phyloP scores from a whole-genome alignment of 768 basidiomycete genomes.

The Boletus vermiculosoides region DNA sequence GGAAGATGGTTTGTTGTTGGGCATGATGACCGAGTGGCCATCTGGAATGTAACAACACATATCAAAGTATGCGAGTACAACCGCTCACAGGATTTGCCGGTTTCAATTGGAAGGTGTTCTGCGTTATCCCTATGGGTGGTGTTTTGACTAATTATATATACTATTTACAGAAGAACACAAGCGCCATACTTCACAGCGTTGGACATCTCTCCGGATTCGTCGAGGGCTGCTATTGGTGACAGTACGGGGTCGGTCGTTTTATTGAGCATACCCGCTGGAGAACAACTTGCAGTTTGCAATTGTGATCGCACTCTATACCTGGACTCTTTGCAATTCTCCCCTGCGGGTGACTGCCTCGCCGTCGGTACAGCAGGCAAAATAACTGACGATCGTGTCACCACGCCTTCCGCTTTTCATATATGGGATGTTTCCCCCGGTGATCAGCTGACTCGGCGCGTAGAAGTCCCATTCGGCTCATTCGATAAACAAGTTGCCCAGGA shows the following conservation, averaged over 20 bases:
- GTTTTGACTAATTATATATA: not conserved
- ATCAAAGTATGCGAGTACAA: not conserved
- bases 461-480: constrained; percentile 2
- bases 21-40: not conserved
- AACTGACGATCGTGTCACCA: no score
- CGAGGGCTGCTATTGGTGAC: not conserved
- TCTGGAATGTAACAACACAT: not conserved
- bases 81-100: not conserved
- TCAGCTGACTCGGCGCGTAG: not conserved
- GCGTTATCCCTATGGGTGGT: no score
- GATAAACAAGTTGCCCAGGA: not conserved
- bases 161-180: not conserved
- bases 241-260: not conserved
- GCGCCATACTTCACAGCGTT: not conserved
- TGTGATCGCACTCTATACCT: not conserved
- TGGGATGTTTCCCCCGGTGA: not conserved
- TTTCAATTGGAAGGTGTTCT: not conserved
- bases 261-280: not conserved
- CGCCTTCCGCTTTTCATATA: not conserved
- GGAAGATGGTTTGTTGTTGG: not conserved
- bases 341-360: not conserved
- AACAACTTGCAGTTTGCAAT: not conserved
- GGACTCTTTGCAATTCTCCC: not conserved
- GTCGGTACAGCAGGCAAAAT: not conserved
- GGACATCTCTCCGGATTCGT: not conserved